Evolutionary conservation across 2,329 filamentous ascomycete species (phyloP).

Genomic region (Pseudogymnoascus sp.): DNA sequence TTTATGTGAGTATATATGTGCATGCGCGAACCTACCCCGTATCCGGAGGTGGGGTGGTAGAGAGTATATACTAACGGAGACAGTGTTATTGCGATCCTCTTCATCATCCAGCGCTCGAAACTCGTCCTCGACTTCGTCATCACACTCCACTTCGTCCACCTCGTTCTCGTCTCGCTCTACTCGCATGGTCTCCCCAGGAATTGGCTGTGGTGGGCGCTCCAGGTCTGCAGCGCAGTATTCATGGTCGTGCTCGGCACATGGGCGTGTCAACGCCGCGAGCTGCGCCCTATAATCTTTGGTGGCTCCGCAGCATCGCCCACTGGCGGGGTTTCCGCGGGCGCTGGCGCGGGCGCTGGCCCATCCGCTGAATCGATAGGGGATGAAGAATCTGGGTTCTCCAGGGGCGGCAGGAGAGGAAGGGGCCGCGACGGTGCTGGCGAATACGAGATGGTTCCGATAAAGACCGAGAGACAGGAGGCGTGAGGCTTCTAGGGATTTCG

Average conservation of each 20-base stretch:
- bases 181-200: constrained; percentile 68
- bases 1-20: constrained; percentile 46
- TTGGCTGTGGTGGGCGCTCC: constrained; percentile 78
- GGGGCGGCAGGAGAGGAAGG: constrained; percentile 43
- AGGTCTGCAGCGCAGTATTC: constrained; percentile 50
- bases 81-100: constrained; percentile 76
- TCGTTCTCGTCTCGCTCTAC: constrained; percentile 72
- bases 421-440: constrained; percentile 49
- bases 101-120: constrained; percentile 82
- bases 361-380: constrained; percentile 26
- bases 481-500: constrained; percentile 3
- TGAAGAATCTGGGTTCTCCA: constrained; percentile 44
- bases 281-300: constrained; percentile 83
- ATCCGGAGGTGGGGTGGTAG: neutral
- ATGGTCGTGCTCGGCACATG: constrained; percentile 75
- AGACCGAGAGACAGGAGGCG: constrained; percentile 27
- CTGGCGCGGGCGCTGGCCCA: constrained; percentile 15
- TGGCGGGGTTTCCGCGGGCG: constrained; percentile 17
- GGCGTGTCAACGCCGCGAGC: constrained; percentile 84
- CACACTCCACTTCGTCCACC: constrained; percentile 77
- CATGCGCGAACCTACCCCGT: constrained; percentile 4
- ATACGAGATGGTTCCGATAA: constrained; percentile 60
- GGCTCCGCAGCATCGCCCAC: constrained; percentile 35
- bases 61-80: neutral
- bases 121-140: constrained; percentile 91